Base-by-base conservation (phyloP, 2,329 filamentous ascomycete genomes). In the Curvularia lunata region DNA sequence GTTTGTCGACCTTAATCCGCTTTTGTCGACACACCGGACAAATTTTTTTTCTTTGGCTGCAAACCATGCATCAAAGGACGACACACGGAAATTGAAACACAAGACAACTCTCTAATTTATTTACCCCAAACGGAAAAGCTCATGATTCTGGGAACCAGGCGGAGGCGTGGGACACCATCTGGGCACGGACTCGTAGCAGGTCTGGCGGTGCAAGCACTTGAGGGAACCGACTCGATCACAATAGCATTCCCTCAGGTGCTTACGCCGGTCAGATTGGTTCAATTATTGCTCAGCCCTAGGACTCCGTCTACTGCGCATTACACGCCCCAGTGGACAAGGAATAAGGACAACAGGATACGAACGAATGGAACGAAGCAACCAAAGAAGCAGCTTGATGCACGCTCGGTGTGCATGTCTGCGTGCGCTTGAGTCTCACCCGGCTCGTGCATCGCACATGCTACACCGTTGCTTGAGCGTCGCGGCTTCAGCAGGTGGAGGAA, bases 161-260 rank as follows among this genome's bases (percentile, higher is more conserved):
- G 53, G 69, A 74, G 75, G 75, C 75, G 69, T 77, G 75, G 75
- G 75, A 76, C 19, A 55, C 52, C 57, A 68, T 51, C 69, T 71
- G 67, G 67, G 71, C 66, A 52, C 65, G 75, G 75, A 74, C 70
- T 77, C 67, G 75, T 56, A 77, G 65, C 75, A 77, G 70, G 68
- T 72, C 71, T 64, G 56, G 62, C 68, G 62, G 27, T 5, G 12
- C 30, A 48, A 52, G 48, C 59, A 56, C 25, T 42, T 25, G 9
- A 25, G 16, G 70, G 56, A 68, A 64, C 66, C 13, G 32, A 27
- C 38, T 28, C 23, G 10, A 5, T 4, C 8, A 4, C 4, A 27
- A 27, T 8, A 8, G 8, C 4, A 27, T 27, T 27, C 25, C 25
- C 8, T 9, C 8, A 30, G 12, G 28, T 30, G 28, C 28, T 27